Base-by-base conservation (phyloP, 345 rosid genomes). In the Brassica nigra region DNA sequence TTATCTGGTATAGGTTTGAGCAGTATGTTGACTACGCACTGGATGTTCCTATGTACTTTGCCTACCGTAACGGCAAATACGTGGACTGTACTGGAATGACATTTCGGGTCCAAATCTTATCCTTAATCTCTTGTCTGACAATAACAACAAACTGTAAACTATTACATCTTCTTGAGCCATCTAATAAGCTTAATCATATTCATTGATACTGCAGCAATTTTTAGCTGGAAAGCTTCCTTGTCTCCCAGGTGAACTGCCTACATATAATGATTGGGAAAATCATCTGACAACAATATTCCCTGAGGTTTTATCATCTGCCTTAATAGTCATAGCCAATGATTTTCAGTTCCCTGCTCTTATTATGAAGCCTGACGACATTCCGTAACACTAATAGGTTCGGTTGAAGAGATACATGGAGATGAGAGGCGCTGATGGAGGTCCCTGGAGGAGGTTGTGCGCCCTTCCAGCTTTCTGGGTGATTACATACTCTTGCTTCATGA, bases 391-490 rank as follows among this genome's bases (percentile, higher is more conserved):
- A 70, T 86, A 91, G 98, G 99, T 95, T 57, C 88, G 99, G 73
- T 83, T 95, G 74, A 95, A 96, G 91, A 88, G 99, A 68, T 96
- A 96, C 86, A 84, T 96, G 87, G 99, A 96, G 88, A 96, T 96
- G 99, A 93, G 98, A 83, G 99, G 99, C 68, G 97, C 98, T 83
- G 99, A 93, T 89, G 97, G 98, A 85, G 98, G 98, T 81, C 97
- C 99, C 49, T 90, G 97, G 98, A 92, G 99, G 87, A 91, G 97
- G 78, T 62, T 93, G 67, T 91, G 98, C 82, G 99, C 98, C 23
- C 82, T 96, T 80, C 97, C 98, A 47, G 99, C 99, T 69, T 90
- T 96, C 82, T 93, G 99, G 99, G 99, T 96, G 87, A 76, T 68
- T 64, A 68, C 79, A 30, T 23, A 20, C 14, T 47, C 15, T 31